A percentile compares a stretch with the other conserved stretches of the same genome.
These are phyloP conservation scores for Hyaloscypha variabilis DNA, from an alignment of 495 filamentous ascomycete genomes.

Conservation along the genomic window DNA sequence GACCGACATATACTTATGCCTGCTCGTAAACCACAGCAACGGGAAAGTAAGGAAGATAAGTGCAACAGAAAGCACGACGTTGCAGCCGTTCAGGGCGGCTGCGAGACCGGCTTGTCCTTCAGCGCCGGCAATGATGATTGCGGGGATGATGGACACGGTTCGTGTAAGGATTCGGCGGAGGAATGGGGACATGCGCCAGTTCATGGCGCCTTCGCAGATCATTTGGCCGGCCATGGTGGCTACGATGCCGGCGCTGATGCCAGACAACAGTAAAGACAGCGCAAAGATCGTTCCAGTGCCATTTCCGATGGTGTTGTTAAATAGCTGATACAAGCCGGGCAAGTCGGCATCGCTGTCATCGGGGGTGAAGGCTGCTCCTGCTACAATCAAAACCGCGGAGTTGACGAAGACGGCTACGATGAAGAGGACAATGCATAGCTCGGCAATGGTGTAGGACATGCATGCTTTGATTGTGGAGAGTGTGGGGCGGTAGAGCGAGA, in stretches of 20 bases:
- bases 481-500: constrained; percentile 74
- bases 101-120: constrained; percentile 56
- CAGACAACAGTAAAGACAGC: constrained; percentile 73
- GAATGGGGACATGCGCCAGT: constrained; percentile 73
- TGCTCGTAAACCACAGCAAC: constrained; percentile 49
- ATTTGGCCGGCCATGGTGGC: constrained; percentile 87
- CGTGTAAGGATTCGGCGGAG: constrained; percentile 71
- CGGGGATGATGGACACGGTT: constrained; percentile 73
- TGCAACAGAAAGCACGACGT: constrained; percentile 48
- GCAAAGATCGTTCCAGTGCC: constrained; percentile 76
- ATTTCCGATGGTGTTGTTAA: constrained; percentile 26
- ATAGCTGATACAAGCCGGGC: constrained; percentile 13
- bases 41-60: constrained; percentile 51
- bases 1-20: constrained; percentile 48
- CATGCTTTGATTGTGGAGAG: constrained; percentile 75
- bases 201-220: constrained; percentile 77
- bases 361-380: constrained; percentile 70
- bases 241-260: constrained; percentile 76
- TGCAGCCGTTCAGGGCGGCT: constrained; percentile 43
- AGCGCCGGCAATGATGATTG: constrained; percentile 77
- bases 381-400: constrained; percentile 84
- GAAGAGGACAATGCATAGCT: constrained; percentile 73
- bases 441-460: constrained; percentile 75
- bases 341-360: constrained; percentile 19
- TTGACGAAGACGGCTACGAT: constrained; percentile 91